Base-by-base conservation (phyloP, 139 green algal species). In the Limnomonas spitsbergensis region DNA sequence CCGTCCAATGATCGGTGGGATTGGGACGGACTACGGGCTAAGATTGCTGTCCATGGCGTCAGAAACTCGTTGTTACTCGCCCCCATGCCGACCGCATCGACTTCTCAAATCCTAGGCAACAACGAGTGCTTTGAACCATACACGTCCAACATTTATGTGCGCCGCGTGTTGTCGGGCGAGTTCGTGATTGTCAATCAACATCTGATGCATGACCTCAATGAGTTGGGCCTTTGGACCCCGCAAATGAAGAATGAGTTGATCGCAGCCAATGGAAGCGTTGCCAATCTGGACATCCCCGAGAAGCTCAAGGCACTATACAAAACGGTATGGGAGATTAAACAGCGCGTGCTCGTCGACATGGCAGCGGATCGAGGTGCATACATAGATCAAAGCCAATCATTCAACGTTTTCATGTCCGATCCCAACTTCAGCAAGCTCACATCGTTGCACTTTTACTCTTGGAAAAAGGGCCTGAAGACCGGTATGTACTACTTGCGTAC, bases 271-370 rank as follows among this genome's bases (percentile, higher is more conserved):
- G 88, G 89, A 73, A 81, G 84, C 70, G 81, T 92, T 40, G 32
- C 84, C 75, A 85, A 87, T 29, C 80, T 93, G 73, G 89, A 95
- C 80, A 94, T 99, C 66, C 96, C 96, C 14, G 88, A 93, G 1
- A 61, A 93, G 39, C 85, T 99, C 31, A 98, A 98, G 90, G 75
- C 52, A 4, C 89, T 99, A 66, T 99, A 99, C 90, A 98, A 98
- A 91, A 99, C 96, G 35, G 96, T 98, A 52, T 99, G 96, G 96
- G 96, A 99, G 89, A 98, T 99, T 84, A 98, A 98, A 90, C 94
- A 98, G 90, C 85, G 90, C 34, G 79, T 88, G 36, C 87, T 99
- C 66, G 95, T 99, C 34, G 95, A 99, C 92, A 99, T 99, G 95
- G 96, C 96, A 7, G 96, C 95, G 6, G 96, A 98, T 86, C 87